Base-by-base conservation (phyloP, 2,329 filamentous ascomycete genomes). In the Immersiporthe knoxdaviesiana region DNA sequence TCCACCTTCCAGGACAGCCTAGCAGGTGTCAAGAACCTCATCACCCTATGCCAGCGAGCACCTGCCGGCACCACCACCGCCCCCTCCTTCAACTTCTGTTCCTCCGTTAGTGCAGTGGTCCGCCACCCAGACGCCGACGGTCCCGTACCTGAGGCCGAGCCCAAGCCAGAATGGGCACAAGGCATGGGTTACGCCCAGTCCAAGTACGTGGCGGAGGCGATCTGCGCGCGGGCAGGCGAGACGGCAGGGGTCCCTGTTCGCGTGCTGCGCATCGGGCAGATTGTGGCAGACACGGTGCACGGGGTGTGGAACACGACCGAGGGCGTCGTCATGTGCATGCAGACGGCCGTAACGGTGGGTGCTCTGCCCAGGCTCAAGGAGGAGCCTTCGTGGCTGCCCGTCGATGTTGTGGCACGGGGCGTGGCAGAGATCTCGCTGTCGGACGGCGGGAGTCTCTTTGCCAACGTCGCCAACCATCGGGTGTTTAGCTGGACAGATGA, bases 221-320 rank as follows among this genome's bases (percentile, higher is more conserved):
- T 84, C n/a, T 81, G 79, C 67, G 68, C 70, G 18, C 73, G 74
- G 2, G 82, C 80, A 16, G 79, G 76, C 1, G 72, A 74, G 30
- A 71, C 76, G 14, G 37, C 73, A 1, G 78, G 77, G 0, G 74
- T 81, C 5, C 73, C 72, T 35, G 74, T 77, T 2, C 76, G 78
- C 4, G 78, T 84, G 8, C 72, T 85, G 5, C 78, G 85, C 0
- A 78, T 86, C 0, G 85, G 85, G 0, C 85, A 87, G 72, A 81
- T 87, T 18, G 81, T 84, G 18, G 84, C 81, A 1, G 84, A 87
- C 71, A 83, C 79, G 0, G 65, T 76, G 1, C 71, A 77, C n/a
- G 85, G 84, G 1, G 73, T 83, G 2, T 87, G 85, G 86, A 87
- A 85, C 71, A 74, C 75, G 3, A 82, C 78, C 0, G 85, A 87